Evolutionary conservation across 352 stramenopile species (phyloP).

Genomic region (Pythium rishiriense): DNA sequence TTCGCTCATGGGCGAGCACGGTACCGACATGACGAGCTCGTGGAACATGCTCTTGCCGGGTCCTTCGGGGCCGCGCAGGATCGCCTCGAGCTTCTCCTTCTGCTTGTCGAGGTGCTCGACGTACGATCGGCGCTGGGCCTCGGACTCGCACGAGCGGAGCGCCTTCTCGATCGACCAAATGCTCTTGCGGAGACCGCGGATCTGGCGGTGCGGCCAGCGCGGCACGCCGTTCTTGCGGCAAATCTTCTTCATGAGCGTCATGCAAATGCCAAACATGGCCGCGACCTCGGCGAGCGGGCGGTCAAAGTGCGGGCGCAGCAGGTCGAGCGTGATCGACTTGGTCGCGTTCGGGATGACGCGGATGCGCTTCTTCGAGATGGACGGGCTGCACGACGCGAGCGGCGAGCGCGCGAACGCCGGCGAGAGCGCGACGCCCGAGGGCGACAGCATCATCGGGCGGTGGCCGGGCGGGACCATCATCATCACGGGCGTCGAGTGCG

Average conservation of each 20-base stretch:
- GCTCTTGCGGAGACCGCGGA: constrained; percentile 71
- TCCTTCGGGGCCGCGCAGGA: constrained; percentile 58
- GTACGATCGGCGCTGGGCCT: constrained; percentile 66
- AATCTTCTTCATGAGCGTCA: constrained; percentile 87
- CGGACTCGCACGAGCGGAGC: constrained; percentile 62
- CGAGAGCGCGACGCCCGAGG: constrained; percentile 19
- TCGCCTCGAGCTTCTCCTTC: constrained; percentile 65
- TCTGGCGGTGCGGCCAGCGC: constrained; percentile 75
- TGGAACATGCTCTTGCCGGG: constrained; percentile 54
- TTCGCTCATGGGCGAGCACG: constrained; percentile 56
- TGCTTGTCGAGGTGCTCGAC: constrained; percentile 75
- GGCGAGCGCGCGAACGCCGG: constrained; percentile 16
- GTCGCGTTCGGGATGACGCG: constrained; percentile 73
- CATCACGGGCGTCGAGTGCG: constrained; percentile 28
- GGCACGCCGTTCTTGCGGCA: constrained; percentile 77
- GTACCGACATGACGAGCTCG: constrained; percentile 56
- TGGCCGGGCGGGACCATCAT: constrained; percentile 25
- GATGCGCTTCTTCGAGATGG: constrained; percentile 66
- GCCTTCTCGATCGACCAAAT: constrained; percentile 83
- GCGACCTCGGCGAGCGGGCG: constrained; percentile 73
- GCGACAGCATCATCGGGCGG: constrained; percentile 30
- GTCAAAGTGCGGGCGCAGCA: constrained; percentile 76
- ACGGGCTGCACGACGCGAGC: constrained; percentile 24
- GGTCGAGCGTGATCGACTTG: constrained; percentile 73
- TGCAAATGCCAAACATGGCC: constrained; percentile 77